Evolutionary conservation across 2,329 filamentous ascomycete genomes (phyloP), one percentile per base, ranked within the genome.

Genomic region (Aspergillus alliaceus): DNA sequence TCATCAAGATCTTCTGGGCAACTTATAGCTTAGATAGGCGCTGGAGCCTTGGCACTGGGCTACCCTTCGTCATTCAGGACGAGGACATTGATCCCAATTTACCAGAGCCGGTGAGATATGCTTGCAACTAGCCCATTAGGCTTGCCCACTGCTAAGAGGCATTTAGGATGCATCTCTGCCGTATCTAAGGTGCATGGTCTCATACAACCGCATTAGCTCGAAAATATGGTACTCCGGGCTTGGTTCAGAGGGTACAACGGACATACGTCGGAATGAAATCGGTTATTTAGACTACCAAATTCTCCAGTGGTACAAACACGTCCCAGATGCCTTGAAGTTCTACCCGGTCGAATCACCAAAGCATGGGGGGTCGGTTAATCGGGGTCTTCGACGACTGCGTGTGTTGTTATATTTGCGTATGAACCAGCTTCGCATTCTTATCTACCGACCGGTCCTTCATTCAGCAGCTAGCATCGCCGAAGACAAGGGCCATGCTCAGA

Each of bases 351-450:
- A 86, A 69, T 65, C 82, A 15, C 75, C 77, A 11, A 72, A 70
- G 56, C 75, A 69, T 55, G 75, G 69, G 31, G 76, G 82, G 9
- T 80, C 81, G 0, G 80, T 83, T 0, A 84, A 82, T 20, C 88
- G 90, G 62, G 86, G 87, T 60, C 77, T 88, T 20, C 86, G 88
- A 64, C 87, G 93, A 5, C 79, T 96, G 12, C 88, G 90, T 59
- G 88, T 97, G 47, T 86, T 95, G 72, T 88, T 95, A 18, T 95
- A 96, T 70, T 79, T 97, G 15, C 86, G 93, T 37, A 85, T 91
- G 40, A 97, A 96, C 66, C 92, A 96, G 77, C 90, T 96, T 76
- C 89, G 93, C 5, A 95, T 93, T 57, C 86, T 91, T 71, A 90
- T 97, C 27, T 93, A 96, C 72, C 90, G 91, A 0, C 92, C 92